These are phyloP conservation scores for Dendrobium huoshanense DNA, from an alignment of 106 monocot species.

Conservation along the genomic window DNA sequence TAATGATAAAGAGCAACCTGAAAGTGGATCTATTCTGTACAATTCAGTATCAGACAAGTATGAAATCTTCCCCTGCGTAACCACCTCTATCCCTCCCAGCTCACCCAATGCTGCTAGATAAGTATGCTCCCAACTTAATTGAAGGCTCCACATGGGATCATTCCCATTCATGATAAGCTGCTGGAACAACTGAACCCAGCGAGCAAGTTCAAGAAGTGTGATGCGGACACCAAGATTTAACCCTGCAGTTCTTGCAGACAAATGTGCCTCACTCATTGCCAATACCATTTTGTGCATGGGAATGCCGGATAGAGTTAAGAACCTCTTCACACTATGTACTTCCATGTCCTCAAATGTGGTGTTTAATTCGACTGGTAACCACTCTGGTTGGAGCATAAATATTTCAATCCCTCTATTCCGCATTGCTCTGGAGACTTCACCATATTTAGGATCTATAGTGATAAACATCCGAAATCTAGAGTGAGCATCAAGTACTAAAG, in stretches of 20 bases:
- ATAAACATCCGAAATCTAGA: slow-evolving; percentile 87
- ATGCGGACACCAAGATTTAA: slow-evolving; percentile 51
- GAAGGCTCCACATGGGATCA: slow-evolving; percentile 75
- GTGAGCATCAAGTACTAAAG: slow-evolving; percentile 59
- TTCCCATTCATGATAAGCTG: slow-evolving; percentile 79
- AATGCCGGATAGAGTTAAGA: slow-evolving; percentile 59
- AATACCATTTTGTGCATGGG: slow-evolving; percentile 40
- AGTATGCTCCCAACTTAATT: slow-evolving; percentile 85
- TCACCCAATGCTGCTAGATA: slow-evolving; percentile 89
- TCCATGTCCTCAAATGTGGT: slow-evolving; percentile 19
- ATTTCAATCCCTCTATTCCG: slow-evolving; percentile 93
- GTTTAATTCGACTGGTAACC: neutral
- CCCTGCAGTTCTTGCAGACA: slow-evolving; percentile 49
- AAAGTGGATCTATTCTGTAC: slow-evolving; percentile 13
- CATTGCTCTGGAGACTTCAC: slow-evolving; percentile 97
- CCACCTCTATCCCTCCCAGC: slow-evolving; percentile 28
- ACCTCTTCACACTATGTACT: slow-evolving; percentile 34
- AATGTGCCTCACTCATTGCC: slow-evolving; percentile 71
- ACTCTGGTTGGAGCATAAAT: slow-evolving; percentile 55
- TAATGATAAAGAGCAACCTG: slow-evolving; percentile 39
- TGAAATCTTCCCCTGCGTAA: slow-evolving; percentile 43
- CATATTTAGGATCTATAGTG: slow-evolving; percentile 78
- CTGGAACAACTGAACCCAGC: slow-evolving; percentile 91
- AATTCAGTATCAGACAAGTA: slow-evolving; percentile 29
- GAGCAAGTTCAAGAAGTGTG: slow-evolving; percentile 68